Evolutionary conservation across 1,284 basidiomycete genomes (phyloP), one percentile per base, ranked within the genome.

Genomic region (Meripilus lineatus): DNA sequence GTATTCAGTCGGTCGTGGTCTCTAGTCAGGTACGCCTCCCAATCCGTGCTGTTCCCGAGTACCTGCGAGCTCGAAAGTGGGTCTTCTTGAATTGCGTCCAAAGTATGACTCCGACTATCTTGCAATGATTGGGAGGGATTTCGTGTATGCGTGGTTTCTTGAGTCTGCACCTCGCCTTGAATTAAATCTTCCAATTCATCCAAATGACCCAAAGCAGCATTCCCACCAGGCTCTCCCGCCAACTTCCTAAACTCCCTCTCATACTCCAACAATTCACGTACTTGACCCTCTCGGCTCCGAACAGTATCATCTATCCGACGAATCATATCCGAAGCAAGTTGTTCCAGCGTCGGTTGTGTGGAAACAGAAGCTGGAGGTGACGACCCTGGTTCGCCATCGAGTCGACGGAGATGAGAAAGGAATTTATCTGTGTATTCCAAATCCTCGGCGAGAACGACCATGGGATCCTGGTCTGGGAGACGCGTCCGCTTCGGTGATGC

Each of bases 241-340:
- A 90, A 86, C 61, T 79, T 82, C 53, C 76, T 74, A 56, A 90
- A 79, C 62, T 90, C 86, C 44, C 86, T 75, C 56, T 90, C 88
- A 58, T 75, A 87, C 50, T 79, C 83, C 32, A 85, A 64, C 46
- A 90, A 64, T 57, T 83, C 84, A 41, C 87, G 78, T 8, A 89
- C 75, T 63, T 90, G 87, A 4, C 73, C 75, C 61, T 90, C 87
- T 45, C 88, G 73, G 55, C 88, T 84, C 40, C 81, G 77, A 37
- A 75, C 75, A 7, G 80, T 77, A 47, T 87, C 83, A 58, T 88
- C 83, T 50, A 90, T 74, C 42, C 76, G 74, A 34, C 86, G 72
- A 54, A 90, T 86, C 48, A 88, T 71, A 52, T 86, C 80, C n/a
- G 81, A 77, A 15, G 88, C 84, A 38, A 86, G 68, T 41, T 64